Percentiles rank a stretch among this genome's conserved stretches.
These are phyloP conservation scores for Ambrosiella beaveri DNA, from an alignment of 2,329 filamentous ascomycete genomes.

Conservation along the genomic window DNA sequence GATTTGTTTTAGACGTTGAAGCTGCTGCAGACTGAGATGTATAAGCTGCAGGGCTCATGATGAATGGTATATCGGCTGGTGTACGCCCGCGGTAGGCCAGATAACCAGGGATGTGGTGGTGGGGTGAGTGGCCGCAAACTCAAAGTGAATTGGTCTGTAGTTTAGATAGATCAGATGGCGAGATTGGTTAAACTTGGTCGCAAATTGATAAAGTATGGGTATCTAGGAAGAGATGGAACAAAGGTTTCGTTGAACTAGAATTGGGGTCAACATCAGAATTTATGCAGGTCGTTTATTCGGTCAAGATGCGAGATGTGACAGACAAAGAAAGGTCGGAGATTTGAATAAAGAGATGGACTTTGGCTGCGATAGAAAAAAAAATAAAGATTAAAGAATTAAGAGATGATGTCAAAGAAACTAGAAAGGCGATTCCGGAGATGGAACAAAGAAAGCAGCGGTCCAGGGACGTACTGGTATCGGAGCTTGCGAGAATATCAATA, in stretches of 20 bases:
- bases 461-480: background rate
- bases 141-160: background rate
- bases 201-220: background rate
- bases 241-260: background rate
- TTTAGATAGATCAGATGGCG: background rate
- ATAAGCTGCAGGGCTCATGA: slow-evolving; percentile 9
- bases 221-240: background rate
- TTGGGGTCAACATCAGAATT: background rate
- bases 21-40: slow-evolving; percentile 1
- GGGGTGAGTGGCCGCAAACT: background rate
- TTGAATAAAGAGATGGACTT: background rate
- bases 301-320: background rate
- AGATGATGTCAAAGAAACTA: background rate
- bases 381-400: background rate
- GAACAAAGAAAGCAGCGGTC: background rate
- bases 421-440: background rate
- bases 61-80: background rate
- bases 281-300: background rate
- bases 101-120: background rate
- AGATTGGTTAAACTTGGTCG: background rate
- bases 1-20: slow-evolving; percentile 1
- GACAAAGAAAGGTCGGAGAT: background rate
- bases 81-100: background rate
- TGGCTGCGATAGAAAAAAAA: background rate
- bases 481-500: background rate